Conservation (phyloP, 306 rosid species). For the Pachyrhizus erosus region DNA sequence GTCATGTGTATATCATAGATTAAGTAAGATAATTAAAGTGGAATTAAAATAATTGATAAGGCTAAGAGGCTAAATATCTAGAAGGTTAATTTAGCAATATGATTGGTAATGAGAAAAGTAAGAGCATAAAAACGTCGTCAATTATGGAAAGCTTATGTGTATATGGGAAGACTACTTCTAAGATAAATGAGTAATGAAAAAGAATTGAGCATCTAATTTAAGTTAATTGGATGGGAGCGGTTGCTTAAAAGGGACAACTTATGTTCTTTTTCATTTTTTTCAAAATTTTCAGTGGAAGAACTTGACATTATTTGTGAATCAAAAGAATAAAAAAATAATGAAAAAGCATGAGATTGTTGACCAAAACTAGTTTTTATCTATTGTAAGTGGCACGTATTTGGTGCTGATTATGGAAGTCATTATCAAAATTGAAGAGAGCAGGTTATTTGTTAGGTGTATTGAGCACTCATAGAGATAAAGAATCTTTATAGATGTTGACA, state of each 20-base stretch:
- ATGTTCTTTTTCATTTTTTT: neutral
- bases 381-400: conserved; percentile 53
- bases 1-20: conserved; percentile 41
- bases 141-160: conserved; percentile 45
- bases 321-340: neutral
- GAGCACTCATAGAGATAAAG: conserved; percentile 56
- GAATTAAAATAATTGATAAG: conserved; percentile 31
- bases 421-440: conserved; percentile 68
- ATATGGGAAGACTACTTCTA: conserved; percentile 25
- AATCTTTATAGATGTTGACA: conserved; percentile 50
- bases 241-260: conserved; percentile 59
- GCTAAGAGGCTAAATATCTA: conserved; percentile 19
- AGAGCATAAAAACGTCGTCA: conserved; percentile 32
- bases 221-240: conserved; percentile 51
- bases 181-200: conserved; percentile 37
- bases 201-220: conserved; percentile 17
- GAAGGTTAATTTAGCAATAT: conserved; percentile 37
- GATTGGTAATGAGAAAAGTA: conserved; percentile 45
- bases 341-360: conserved; percentile 73
- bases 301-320: conserved; percentile 27
- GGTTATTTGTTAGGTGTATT: conserved; percentile 80
- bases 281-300: conserved; percentile 28
- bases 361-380: conserved; percentile 40
- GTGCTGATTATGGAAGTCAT: conserved; percentile 66
- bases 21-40: neutral